Base-by-base conservation (phyloP, 2,329 filamentous ascomycete species). In the Myriangium duriaei region DNA sequence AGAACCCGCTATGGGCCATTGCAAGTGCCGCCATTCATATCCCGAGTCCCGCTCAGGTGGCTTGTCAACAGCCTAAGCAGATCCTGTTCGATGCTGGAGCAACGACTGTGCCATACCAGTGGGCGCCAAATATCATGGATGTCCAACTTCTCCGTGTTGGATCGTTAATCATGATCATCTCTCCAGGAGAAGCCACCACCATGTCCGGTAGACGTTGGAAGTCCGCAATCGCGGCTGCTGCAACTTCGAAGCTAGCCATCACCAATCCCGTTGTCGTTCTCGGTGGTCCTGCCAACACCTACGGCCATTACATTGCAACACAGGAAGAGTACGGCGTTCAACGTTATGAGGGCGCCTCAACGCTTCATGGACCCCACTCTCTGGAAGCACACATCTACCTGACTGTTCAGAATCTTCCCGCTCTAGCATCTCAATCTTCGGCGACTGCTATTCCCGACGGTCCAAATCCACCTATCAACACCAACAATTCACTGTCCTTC, bases 271-370 rank as follows among this genome's bases (percentile, higher is more conserved):
- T 84, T n/a, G 84, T 92, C 3, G 81, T 94, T 1, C 67, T 95
- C 1, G 85, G 87, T 16, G 86, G 83, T 0, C 87, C 88, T 0
- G 85, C 84, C 35, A 96, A 96, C 56, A 86, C 75, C 42, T 96
- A 96, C 57, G 77, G 83, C 3, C 82, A 88, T 58, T 88, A 88
- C 57, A 75, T 85, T 42, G 60, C 78, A 1, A 88, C 85, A 0
- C 71, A 76, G 16, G 82, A 92, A 56, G 82, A 93, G 57, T 92
- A 91, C 56, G 62, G 64, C 10, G 67, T 91, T 31, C 88, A 95
- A 61, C 79, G 88, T 7, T 95, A 95, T 60, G 88, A 96, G 62
- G 88, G 87, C n/a, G 88, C 84, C 0, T 88, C 81, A 5, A 96
- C 88, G 0, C 73, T 96, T 2, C 91, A 82, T 55, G 88, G 88